Evolutionary conservation across 495 filamentous ascomycete genomes (phyloP).

Genomic region (Astrocystis sublimbata): DNA sequence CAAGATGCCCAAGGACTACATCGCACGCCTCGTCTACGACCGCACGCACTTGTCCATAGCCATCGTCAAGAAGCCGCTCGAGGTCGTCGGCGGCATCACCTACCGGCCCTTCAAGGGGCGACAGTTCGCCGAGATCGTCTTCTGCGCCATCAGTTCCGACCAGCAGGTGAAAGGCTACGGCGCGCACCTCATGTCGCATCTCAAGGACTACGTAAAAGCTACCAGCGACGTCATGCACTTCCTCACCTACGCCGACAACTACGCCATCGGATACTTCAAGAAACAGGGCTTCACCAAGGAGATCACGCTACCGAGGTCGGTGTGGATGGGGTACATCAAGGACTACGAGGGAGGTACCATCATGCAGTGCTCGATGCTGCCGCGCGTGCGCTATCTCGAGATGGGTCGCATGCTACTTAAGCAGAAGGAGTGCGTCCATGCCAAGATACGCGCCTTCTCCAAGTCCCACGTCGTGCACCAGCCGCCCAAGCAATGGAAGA

Average conservation of each 20-base stretch:
- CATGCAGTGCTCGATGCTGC: slow-evolving; percentile 99
- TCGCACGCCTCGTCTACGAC: slow-evolving; percentile 94
- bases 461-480: slow-evolving; percentile 85
- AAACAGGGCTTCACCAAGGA: slow-evolving; percentile 99
- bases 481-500: slow-evolving; percentile 83
- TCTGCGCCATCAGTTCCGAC: slow-evolving; percentile 96
- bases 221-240: slow-evolving; percentile 98
- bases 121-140: slow-evolving; percentile 96
- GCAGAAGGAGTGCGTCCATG: slow-evolving; percentile 91
- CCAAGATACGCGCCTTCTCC: slow-evolving; percentile 90
- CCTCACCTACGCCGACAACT: slow-evolving; percentile 97
- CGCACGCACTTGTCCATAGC: slow-evolving; percentile 94
- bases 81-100: slow-evolving; percentile 95
- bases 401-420: slow-evolving; percentile 92
- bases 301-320: slow-evolving; percentile 83
- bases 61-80: slow-evolving; percentile 93
- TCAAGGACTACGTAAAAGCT: slow-evolving; percentile 98
- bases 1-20: slow-evolving; percentile 99
- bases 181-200: slow-evolving; percentile 94
- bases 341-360: slow-evolving; percentile 99
- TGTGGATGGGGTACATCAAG: slow-evolving; percentile 99
- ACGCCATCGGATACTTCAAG: slow-evolving; percentile 98
- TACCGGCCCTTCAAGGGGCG: slow-evolving; percentile 93
- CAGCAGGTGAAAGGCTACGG: slow-evolving; percentile 99
- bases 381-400: slow-evolving; percentile 91